Conservation (phyloP, 2,329 filamentous ascomycete genomes). For the Fusarium euwallaceae region DNA sequence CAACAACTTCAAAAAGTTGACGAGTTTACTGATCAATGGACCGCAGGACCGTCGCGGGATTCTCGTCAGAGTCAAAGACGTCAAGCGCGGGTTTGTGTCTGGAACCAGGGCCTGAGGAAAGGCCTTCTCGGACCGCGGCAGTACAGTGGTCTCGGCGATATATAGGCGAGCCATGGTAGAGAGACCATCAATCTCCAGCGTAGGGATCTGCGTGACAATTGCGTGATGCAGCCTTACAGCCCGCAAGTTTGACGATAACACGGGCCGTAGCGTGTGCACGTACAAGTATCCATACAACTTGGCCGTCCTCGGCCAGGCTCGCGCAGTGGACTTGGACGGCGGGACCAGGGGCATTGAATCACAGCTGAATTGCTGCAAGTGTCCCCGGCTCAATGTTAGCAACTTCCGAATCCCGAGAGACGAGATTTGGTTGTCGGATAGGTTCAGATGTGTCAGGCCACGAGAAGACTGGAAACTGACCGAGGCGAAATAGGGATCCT, state of each 20-base stretch:
- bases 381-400: constrained; percentile 58
- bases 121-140: constrained; percentile 57
- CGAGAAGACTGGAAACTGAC: constrained; percentile 37
- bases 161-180: constrained; percentile 54
- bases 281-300: constrained; percentile 59
- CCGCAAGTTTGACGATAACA: constrained; percentile 66
- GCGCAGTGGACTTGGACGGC: constrained; percentile 6
- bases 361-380: constrained; percentile 67
- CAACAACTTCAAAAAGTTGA: constrained; percentile 60
- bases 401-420: constrained; percentile 58
- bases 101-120: constrained; percentile 65
- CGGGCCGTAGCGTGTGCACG: constrained; percentile 64
- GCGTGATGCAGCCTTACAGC: constrained; percentile 71
- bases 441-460: constrained; percentile 66
- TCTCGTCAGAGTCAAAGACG: constrained; percentile 65
- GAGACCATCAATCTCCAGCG: constrained; percentile 55
- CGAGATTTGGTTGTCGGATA: constrained; percentile 65
- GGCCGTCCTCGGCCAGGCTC: constrained; percentile 48
- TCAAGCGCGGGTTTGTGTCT: constrained; percentile 68
- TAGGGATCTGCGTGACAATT: constrained; percentile 67
- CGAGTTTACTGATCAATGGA: constrained; percentile 61
- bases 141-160: constrained; percentile 61
- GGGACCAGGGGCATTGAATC: constrained; percentile 55
- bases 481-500: constrained; percentile 35
- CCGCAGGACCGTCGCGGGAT: constrained; percentile 68